Percentiles rank a stretch among this genome's conserved stretches.
These are phyloP conservation scores for Neonectria magnoliae DNA, from an alignment of 2,329 filamentous ascomycete genomes.

Conservation along the genomic window DNA sequence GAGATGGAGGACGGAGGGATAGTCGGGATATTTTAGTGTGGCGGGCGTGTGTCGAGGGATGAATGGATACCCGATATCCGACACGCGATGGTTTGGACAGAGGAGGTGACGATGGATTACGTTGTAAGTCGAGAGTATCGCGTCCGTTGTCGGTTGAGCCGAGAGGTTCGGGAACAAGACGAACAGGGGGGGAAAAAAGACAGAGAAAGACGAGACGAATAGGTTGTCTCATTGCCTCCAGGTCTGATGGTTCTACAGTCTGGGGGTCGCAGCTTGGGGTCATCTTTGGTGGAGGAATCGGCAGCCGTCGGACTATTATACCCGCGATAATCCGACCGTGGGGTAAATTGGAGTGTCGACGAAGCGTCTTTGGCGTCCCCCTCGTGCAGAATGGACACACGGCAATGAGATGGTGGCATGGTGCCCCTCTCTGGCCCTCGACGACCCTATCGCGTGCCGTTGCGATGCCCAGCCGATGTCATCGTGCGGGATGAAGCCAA, in stretches of 20 bases:
- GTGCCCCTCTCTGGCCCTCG: conserved; percentile 14
- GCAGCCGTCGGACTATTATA: conserved; percentile 32
- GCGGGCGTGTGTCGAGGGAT: conserved; percentile 16
- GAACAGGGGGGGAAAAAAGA: conserved; percentile 1
- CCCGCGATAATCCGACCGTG: conserved; percentile 38
- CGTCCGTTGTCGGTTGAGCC: conserved; percentile 11
- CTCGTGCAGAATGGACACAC: conserved; percentile 29
- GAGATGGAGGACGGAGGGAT: background rate
- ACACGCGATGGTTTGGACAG: conserved; percentile 27
- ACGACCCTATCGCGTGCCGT: conserved; percentile 35
- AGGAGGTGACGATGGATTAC: background rate
- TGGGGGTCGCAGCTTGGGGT: conserved; percentile 19
- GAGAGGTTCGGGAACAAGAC: conserved; percentile 2
- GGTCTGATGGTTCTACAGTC: background rate
- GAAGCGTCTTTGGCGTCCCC: background rate
- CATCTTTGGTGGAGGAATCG: conserved; percentile 39
- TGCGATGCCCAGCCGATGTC: conserved; percentile 27
- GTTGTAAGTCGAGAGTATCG: background rate
- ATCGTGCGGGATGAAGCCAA: conserved; percentile 20
- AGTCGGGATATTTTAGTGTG: conserved; percentile 9
- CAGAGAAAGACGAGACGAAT: background rate
- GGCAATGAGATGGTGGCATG: background rate
- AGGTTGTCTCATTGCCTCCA: conserved; percentile 10
- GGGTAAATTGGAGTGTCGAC: conserved; percentile 16
- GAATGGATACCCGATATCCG: conserved; percentile 27